Base-by-base conservation (phyloP, 495 filamentous ascomycete genomes). In the Penicillium lagena region DNA sequence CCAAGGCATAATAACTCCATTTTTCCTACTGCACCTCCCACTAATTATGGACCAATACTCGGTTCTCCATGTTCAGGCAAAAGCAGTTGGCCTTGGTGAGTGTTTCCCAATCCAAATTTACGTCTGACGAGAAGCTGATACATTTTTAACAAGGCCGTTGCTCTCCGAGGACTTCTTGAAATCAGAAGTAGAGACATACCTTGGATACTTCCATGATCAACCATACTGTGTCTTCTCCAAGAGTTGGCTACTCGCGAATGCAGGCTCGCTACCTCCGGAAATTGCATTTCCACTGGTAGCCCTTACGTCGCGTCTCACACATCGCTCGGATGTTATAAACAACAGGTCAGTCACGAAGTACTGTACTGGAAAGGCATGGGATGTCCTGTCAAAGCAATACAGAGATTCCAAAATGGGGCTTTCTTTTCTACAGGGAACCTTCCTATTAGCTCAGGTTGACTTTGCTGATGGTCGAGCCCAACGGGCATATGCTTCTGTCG, bases 151-250 rank as follows among this genome's bases (percentile, higher is more conserved):
- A 7, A 47, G 43, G 29, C 45, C 39, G 6, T 28, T 40, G 3
- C 27, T 58, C 17, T 37, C 56, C 0, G 1, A 38, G 3, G 36
- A 47, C 3, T 51, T 54, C 12, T 40, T 60, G 28, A 15, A 50
- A 46, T 40, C 51, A 1, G 54, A 63, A 40, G 50, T 63, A 12
- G 42, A 60, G 7, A 44, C 45, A 13, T 63, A 60, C 31, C 37
- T 63, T 9, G 43, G 29, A 17, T 40, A 55, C 34, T 58, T 63
- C 17, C 59, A 63, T 42, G 59, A 63, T 33, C 59, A 60, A 30
- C 59, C 59, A 7, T 63, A 58, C 32, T 58, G 56, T 36, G 49
- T 58, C 2, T 60, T 63, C 15, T 36, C 47, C 3, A 52, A 50
- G 29, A 13, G 45, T 1, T 63, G 59, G 59, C 45, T 63, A n/a